These are phyloP conservation scores for Xanthoconium purpureum DNA, from an alignment of 768 basidiomycete genomes.

Conservation along the genomic window DNA sequence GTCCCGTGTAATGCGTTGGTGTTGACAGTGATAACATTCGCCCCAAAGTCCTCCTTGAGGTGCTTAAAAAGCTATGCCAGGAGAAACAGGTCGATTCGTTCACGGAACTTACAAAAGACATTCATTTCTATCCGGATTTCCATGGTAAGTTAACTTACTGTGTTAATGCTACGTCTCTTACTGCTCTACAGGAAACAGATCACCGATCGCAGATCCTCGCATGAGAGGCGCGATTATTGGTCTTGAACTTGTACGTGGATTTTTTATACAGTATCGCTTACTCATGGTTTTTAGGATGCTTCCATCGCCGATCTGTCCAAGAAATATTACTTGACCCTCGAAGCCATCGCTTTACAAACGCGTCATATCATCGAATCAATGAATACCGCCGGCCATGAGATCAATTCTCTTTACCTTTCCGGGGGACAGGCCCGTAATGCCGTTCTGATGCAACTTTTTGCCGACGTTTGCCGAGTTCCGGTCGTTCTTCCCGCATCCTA, in stretches of 20 bases:
- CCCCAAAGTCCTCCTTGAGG: constrained; percentile 62
- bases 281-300: constrained; percentile 48
- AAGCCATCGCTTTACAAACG: constrained; percentile 92
- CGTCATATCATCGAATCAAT: constrained; percentile 90
- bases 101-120: constrained; percentile 83
- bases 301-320: constrained; percentile 78
- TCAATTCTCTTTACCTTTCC: constrained; percentile 85
- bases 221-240: constrained; percentile 94
- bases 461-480: constrained; percentile 77
- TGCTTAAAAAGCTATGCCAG: constrained; percentile 61
- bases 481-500: constrained; percentile 78
- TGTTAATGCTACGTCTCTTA: background rate
- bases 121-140: constrained; percentile 95
- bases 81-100: constrained; percentile 56
- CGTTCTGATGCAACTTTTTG: constrained; percentile 86
- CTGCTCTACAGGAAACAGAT: constrained; percentile 73
- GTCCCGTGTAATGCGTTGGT: background rate
- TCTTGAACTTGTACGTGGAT: constrained; percentile 60
- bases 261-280: background rate
- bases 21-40: background rate
- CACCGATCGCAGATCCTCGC: constrained; percentile 91
- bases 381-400: constrained; percentile 80
- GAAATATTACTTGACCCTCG: constrained; percentile 87
- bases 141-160: constrained; percentile 53
- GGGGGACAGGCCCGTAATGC: constrained; percentile 91